Evolutionary conservation across 164 flowering plant genomes (phyloP), one percentile per base, ranked within the genome.

Genomic region (Kalanchoe fedtschenkoi): DNA sequence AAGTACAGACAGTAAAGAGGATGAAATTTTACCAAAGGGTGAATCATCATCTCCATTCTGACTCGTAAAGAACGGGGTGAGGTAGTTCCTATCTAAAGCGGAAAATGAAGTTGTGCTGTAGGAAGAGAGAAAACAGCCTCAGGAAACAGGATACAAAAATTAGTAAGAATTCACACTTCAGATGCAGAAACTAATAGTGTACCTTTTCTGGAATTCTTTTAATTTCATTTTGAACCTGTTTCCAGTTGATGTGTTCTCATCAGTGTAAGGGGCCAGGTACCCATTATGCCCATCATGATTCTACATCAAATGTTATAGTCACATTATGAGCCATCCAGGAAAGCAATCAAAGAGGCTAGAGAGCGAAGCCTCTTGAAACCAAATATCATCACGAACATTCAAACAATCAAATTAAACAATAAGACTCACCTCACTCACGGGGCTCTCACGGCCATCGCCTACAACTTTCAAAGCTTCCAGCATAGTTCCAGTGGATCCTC

Each of bases 401-500:
- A 22, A 8, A 21, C 10, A 47, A 22, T 32, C 16, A 47, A 22
- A 21, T n/a, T 14, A 1, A 38, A 63, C 22, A 34, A n/a, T 21
- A 42, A 19, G 11, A 89, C 62, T 84, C 90, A 17, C 66, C 82
- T 47, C 83, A 59, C 77, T 64, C 30, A 51, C 56, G 14, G 56
- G 56, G 46, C 66, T 72, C 69, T 85, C 90, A 75, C 70, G 81
- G 47, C 64, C 75, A 78, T 88, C 99, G 67, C 99, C 99, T 3
- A 93, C 85, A 70, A 93, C 99, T 66, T 90, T 76, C 64, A 93
- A 63, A 60, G 96, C 89, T 82, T 85, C 99, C 61, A 93, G 76
- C 99, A 93, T 90, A 22, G 96, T 87, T 65, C 99, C 97, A 34
- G 99, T 93, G 61, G 99, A 88, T 42, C 99, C 97, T 71, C 99